Percentiles rank a stretch among this genome's conserved stretches.
These are phyloP conservation scores for Russula earlei DNA, from an alignment of 768 basidiomycete species.

Conservation along the genomic window DNA sequence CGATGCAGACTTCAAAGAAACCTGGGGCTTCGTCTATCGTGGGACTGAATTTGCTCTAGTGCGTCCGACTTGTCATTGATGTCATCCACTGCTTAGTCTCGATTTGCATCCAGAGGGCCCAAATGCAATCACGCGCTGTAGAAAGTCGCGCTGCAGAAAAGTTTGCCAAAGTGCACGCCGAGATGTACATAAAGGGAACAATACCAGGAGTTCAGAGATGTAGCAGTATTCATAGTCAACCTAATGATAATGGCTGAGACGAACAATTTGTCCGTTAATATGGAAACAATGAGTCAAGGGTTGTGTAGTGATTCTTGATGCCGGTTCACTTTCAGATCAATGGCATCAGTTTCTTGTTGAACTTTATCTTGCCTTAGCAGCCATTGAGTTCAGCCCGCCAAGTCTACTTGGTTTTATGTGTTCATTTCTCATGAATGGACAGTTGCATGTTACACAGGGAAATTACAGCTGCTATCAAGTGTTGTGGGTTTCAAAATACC, in stretches of 20 bases:
- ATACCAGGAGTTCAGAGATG: constrained; percentile 7
- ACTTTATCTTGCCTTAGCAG: too few species aligned
- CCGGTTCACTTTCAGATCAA: too few species aligned
- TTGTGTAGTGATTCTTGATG: too few species aligned
- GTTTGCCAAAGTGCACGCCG: constrained; percentile 16
- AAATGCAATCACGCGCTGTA: constrained; percentile 19
- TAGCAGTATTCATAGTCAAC: constrained; percentile 1
- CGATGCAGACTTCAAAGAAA: constrained; percentile 21
- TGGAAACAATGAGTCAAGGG: too few species aligned
- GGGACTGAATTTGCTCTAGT: constrained; percentile 23
- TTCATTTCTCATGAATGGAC: too few species aligned
- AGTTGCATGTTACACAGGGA: too few species aligned
- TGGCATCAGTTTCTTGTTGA: too few species aligned
- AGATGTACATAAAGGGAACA: constrained; percentile 18
- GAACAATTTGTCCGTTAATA: neutral
- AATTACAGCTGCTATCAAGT: too few species aligned
- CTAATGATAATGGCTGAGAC: neutral
- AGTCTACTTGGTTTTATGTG: too few species aligned
- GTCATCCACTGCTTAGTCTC: neutral
- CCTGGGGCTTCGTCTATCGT: constrained; percentile 20
- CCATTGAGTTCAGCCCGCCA: too few species aligned
- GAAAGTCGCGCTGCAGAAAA: constrained; percentile 13
- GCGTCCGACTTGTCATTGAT: neutral
- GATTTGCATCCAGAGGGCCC: neutral
- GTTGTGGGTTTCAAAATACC: too few species aligned